Conservation (phyloP, 2,329 filamentous ascomycete species). For the Akanthomyces lecanii region DNA sequence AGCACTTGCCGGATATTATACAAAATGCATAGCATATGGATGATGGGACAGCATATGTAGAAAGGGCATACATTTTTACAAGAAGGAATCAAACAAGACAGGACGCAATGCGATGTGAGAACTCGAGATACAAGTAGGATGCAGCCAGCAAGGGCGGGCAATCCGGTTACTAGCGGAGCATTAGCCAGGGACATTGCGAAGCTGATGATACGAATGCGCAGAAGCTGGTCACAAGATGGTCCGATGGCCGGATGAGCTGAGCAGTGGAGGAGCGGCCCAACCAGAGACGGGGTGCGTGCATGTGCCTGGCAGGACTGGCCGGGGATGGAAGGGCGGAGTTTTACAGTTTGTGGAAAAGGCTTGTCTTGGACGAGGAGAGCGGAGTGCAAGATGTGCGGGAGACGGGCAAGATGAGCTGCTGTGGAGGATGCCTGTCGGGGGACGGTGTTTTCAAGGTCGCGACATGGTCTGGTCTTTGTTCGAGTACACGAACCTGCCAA, state of each 20-base stretch:
- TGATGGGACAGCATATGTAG: constrained; percentile 3
- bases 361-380: background rate
- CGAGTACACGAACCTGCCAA: too few relatives aligned
- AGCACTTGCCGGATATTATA: background rate
- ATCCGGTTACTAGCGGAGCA: background rate
- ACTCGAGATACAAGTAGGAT: background rate
- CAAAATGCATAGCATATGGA: constrained; percentile 5
- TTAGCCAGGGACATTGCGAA: background rate
- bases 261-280: constrained; percentile 2
- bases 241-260: background rate
- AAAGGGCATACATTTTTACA: background rate
- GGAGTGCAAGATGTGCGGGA: too few relatives aligned
- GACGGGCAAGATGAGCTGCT: background rate
- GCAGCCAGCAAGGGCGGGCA: background rate
- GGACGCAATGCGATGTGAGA: background rate
- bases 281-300: constrained; percentile 8
- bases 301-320: constrained; percentile 1
- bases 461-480: too few relatives aligned
- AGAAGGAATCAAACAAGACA: background rate
- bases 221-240: background rate
- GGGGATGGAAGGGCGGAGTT: background rate
- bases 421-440: too few relatives aligned
- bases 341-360: background rate
- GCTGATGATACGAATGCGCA: background rate
- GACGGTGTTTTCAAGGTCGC: too few relatives aligned